Base-by-base conservation (phyloP, 2,329 filamentous ascomycete genomes). In the Davidsoniella eucalypti region DNA sequence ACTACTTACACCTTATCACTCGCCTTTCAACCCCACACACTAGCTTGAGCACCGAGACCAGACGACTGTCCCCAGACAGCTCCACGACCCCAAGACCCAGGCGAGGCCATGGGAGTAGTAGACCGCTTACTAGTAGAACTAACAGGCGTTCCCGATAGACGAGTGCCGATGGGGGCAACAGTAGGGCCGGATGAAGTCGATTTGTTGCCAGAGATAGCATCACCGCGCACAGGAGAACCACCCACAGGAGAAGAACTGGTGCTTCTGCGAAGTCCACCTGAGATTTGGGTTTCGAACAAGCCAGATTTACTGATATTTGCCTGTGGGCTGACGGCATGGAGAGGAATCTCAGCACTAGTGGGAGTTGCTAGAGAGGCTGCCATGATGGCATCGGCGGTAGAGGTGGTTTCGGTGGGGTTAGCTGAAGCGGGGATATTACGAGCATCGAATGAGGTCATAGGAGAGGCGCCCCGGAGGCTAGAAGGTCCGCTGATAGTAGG, bases 101-200 rank as follows among this genome's bases (percentile, higher is more conserved):
- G 87, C n/a, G 87, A 93, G n/a, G 87, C 81, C 26, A 94, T 73
- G 49, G 90, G 88, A 2, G 88, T 94, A 6, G 86, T 94, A 0
- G 88, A 86, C 53, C 86, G 84, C 64, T 92, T 92, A 65, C 70
- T 61, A 21, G 69, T 68, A 54, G 75, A 65, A 25, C 61, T 63
- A 29, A 64, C 67, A n/a, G 76, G 67, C 33, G 71, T 73, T 38
- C 72, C 75, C 16, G 76, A 73, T 3, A 90, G 90, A 42, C 92
- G 82, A 52, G 90, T 95, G 56, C 92, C 92, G 58, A 96, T 96
- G 16, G 92, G 90, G 18, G 87, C 90, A 49, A 96, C 87, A 4
- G 83, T 72, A 52, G 73, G 72, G 50, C 73, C 74, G 46, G 70
- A 64, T 54, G 73, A 71, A 45, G 68, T 69, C 55, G 75, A 63